Conservation (phyloP, 2,329 filamentous ascomycete species). For the Xylaria sp. region DNA sequence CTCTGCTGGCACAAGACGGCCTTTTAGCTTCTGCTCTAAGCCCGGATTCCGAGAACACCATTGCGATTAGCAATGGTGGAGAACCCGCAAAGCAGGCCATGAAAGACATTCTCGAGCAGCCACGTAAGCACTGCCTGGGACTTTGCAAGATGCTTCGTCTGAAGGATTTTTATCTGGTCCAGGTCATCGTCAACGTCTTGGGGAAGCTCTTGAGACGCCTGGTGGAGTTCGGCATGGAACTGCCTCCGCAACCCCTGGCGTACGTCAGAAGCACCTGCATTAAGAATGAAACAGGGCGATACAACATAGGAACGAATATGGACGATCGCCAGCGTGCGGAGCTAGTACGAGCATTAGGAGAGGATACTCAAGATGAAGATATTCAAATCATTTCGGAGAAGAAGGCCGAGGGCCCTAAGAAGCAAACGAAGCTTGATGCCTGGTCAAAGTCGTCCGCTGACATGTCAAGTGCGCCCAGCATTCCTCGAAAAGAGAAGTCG, state of each 20-base stretch:
- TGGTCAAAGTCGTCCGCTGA: constrained; percentile 59
- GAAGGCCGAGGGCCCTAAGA: constrained; percentile 47
- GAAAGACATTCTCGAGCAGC: constrained; percentile 61
- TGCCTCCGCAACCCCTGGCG: constrained; percentile 61
- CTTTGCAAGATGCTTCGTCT: constrained; percentile 89
- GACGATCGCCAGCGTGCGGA: constrained; percentile 83
- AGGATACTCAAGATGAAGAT: constrained; percentile 56
- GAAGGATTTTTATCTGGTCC: constrained; percentile 83
- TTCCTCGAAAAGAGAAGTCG: constrained; percentile 26
- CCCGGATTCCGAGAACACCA: constrained; percentile 34
- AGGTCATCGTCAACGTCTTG: constrained; percentile 79
- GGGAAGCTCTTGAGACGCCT: constrained; percentile 82
- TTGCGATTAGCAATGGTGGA: constrained; percentile 40
- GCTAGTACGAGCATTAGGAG: constrained; percentile 65
- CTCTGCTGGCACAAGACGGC: constrained; percentile 81
- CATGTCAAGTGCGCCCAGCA: constrained; percentile 26
- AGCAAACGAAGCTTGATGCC: constrained; percentile 62
- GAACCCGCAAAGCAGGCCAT: constrained; percentile 37
- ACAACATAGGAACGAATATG: constrained; percentile 75
- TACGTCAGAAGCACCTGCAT: constrained; percentile 71
- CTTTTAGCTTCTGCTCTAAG: constrained; percentile 74
- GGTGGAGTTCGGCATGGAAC: constrained; percentile 73
- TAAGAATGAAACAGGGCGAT: constrained; percentile 57
- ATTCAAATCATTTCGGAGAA: constrained; percentile 51
- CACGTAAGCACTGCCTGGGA: constrained; percentile 64